Evolutionary conservation across 306 rosid genomes (phyloP).

Genomic region (Delonix regia): DNA sequence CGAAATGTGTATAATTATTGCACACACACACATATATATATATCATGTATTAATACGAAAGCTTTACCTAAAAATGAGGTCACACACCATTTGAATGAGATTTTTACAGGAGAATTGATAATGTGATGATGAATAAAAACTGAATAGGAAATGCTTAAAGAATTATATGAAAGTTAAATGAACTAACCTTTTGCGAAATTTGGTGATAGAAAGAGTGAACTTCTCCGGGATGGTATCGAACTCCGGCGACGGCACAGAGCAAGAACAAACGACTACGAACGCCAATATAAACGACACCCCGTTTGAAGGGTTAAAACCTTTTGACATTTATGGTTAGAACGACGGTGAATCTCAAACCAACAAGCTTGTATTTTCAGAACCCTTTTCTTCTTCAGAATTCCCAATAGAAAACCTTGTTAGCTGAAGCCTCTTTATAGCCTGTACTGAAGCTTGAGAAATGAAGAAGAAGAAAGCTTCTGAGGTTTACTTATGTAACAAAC

Average conservation of each 20-base stretch:
- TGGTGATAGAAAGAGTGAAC: constrained; percentile 53
- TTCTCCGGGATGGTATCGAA: constrained; percentile 47
- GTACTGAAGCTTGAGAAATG: background rate
- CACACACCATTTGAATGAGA: no score
- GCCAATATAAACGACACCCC: constrained; percentile 23
- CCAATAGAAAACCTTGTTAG: background rate
- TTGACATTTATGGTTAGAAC: constrained; percentile 68
- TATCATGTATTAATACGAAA: no score
- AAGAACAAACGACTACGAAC: constrained; percentile 26
- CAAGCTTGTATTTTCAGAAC: background rate
- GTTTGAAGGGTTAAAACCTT: constrained; percentile 36
- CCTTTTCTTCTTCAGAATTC: background rate
- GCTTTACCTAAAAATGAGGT: no score
- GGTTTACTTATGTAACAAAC: no score
- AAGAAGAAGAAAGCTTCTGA: background rate
- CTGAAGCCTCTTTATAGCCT: background rate
- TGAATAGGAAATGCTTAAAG: background rate
- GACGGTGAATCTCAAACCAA: background rate
- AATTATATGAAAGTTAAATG: background rate
- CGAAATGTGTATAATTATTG: no score
- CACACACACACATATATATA: no score
- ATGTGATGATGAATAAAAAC: no score
- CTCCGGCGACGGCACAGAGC: constrained; percentile 46
- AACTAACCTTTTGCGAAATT: constrained; percentile 70
- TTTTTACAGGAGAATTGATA: background rate